Percentiles rank a stretch among this genome's conserved stretches.
Conservation (phyloP, 371 early-diverging fungal species). For the Mortierella sp. region DNA sequence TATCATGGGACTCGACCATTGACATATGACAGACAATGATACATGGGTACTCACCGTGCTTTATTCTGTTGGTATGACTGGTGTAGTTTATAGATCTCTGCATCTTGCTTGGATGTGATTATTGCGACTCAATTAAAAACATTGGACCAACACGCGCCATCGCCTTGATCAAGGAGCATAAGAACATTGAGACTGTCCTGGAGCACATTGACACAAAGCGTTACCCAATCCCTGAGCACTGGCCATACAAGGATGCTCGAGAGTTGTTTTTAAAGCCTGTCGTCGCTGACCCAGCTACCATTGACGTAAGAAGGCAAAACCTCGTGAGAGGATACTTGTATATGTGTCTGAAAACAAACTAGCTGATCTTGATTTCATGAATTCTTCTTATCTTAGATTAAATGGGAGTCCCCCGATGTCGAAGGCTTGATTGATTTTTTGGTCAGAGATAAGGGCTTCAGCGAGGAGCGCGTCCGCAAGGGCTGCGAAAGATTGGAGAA, state of each 20-base stretch:
- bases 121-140: slow-evolving; percentile 96
- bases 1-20: neutral
- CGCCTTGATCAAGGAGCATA: slow-evolving; percentile 91
- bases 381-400: slow-evolving; percentile 62
- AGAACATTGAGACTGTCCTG: slow-evolving; percentile 89
- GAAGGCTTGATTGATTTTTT: slow-evolving; percentile 94
- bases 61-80: neutral
- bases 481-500: slow-evolving; percentile 88
- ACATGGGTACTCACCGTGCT: neutral
- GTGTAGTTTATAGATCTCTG: slow-evolving; percentile 98
- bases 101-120: slow-evolving; percentile 99
- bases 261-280: slow-evolving; percentile 90
- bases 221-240: slow-evolving; percentile 87
- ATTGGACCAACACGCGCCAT: slow-evolving; percentile 96
- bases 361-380: neutral
- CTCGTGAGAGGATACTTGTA: too few species aligned
- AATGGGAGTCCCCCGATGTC: slow-evolving; percentile 91
- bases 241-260: slow-evolving; percentile 95
- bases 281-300: slow-evolving; percentile 74
- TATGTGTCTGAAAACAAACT: too few species aligned
- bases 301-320: slow-evolving; percentile 62
- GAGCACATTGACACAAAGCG: slow-evolving; percentile 80
- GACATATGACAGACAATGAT: neutral
- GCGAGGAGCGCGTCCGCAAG: slow-evolving; percentile 93
- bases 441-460: slow-evolving; percentile 97